These are phyloP conservation scores for Aspergillus spinulosporus DNA, from an alignment of 2,329 filamentous ascomycete genomes.

Conservation along the genomic window DNA sequence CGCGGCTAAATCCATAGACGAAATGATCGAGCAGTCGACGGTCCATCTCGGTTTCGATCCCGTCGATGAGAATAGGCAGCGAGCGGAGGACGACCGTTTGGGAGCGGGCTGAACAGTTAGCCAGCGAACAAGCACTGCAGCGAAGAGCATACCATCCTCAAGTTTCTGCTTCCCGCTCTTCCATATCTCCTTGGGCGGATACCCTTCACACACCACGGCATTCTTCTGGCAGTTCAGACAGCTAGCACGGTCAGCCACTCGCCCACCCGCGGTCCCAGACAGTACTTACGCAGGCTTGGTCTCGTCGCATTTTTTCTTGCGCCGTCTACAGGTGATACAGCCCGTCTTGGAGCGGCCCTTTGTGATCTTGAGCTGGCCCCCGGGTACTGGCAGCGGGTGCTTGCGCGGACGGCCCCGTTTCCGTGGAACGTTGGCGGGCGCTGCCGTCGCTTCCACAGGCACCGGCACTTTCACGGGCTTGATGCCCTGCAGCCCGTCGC, in stretches of 20 bases:
- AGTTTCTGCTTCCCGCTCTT: constrained; percentile 77
- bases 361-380: constrained; percentile 66
- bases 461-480: constrained; percentile 32
- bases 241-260: constrained; percentile 18
- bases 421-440: constrained; percentile 47
- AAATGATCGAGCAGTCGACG: constrained; percentile 82
- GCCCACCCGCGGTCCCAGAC: constrained; percentile 17
- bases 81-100: constrained; percentile 41
- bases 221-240: constrained; percentile 86
- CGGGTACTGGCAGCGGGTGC: constrained; percentile 65
- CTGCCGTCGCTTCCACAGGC: constrained; percentile 27
- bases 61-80: constrained; percentile 68
- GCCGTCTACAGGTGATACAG: constrained; percentile 59
- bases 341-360: constrained; percentile 67
- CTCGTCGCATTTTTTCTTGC: constrained; percentile 62
- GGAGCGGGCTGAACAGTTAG: constrained; percentile 27
- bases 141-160: constrained; percentile 56
- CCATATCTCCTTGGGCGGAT: constrained; percentile 83
- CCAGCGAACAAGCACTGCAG: constrained; percentile 10
- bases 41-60: constrained; percentile 77
- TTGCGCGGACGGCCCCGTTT: constrained; percentile 81
- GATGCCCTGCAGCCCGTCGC: constrained; percentile 37
- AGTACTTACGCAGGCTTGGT: constrained; percentile 46
- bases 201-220: constrained; percentile 86
- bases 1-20: constrained; percentile 72